Evolutionary conservation across 768 basidiomycete genomes (phyloP), one percentile per base, ranked within the genome.

Genomic region (Boletus fagicola): DNA sequence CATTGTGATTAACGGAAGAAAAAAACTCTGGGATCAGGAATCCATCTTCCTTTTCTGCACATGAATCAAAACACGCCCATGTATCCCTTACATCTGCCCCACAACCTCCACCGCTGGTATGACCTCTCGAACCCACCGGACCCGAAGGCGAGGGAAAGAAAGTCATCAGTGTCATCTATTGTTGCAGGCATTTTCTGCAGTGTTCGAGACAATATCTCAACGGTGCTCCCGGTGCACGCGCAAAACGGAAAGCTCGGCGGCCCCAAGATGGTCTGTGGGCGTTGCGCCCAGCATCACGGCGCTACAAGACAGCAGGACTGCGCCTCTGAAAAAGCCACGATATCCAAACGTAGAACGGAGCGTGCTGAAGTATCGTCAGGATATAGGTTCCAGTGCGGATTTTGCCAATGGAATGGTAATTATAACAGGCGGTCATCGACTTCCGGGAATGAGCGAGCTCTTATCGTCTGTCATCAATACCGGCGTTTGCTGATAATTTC

Each of bases 291-390:
- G 66, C 60, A 55, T 31, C 15, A 18, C 38, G 8, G 16, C 57
- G 56, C 61, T 54, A 54, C 53, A 16, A 53, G 59, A 66, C 59
- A 66, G 60, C 51, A 62, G 31, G 28, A 51, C 65, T 51, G 65
- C 36, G 56, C 53, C 56, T 53, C 40, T 31, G n/a, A 33, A 45
- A 33, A n/a, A 10, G 16, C 22, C 36, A 33, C 16, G 40, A 38
- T 7, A 36, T 22, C 52, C 40, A 45, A 36, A 51, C 35, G 35
- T 44, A 43, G 22, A 36, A 20, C 20, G 38, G 36, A 30, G 43
- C 5, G 49, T 38, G 26, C 12, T 42, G 35, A 40, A 33, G n/a
- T 47, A 46, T 60, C 64, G 62, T 62, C 54, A 49, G 31, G 51
- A 48, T 44, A 35, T 49, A 42, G n/a, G 48, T 16, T 24, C 57